A percentile compares a stretch with the other conserved stretches of the same genome.
phyloP scores from a whole-genome alignment of 306 rosid species.

The Rosa chinensis region DNA sequence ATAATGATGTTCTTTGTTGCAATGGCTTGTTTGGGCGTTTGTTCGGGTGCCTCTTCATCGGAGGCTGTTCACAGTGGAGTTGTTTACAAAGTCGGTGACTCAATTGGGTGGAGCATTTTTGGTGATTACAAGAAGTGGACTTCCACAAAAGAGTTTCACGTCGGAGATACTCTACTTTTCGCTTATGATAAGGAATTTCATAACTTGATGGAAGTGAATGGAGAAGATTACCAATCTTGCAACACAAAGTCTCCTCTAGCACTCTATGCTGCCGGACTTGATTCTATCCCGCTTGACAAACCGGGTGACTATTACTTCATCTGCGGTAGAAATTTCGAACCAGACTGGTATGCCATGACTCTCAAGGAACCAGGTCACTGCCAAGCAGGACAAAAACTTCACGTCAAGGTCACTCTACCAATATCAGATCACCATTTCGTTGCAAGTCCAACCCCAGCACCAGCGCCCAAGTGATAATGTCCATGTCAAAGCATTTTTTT shows the following conservation, averaged over 20 bases:
- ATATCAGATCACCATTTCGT: background rate
- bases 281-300: slow-evolving; percentile 1
- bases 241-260: background rate
- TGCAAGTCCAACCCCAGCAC: background rate
- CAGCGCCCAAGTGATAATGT: background rate
- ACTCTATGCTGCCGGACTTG: background rate
- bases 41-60: background rate
- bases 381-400: background rate
- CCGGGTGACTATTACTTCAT: background rate
- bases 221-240: slow-evolving; percentile 5
- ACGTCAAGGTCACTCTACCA: background rate
- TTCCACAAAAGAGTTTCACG: background rate
- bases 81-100: background rate
- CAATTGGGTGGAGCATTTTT: background rate
- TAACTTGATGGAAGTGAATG: background rate
- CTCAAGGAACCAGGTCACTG: background rate
- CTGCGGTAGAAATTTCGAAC: background rate
- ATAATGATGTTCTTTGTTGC: background rate
- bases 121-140: background rate
- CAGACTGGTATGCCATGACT: background rate
- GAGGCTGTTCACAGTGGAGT: background rate
- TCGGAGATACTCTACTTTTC: background rate
- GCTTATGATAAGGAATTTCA: background rate
- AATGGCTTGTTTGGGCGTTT: background rate
- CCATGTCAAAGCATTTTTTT: background rate